A percentile compares a stretch with the other conserved stretches of the same genome.
Evolutionary conservation across 176 grass and related monocot species (phyloP).

Genomic region (Aegilops umbellulata): DNA sequence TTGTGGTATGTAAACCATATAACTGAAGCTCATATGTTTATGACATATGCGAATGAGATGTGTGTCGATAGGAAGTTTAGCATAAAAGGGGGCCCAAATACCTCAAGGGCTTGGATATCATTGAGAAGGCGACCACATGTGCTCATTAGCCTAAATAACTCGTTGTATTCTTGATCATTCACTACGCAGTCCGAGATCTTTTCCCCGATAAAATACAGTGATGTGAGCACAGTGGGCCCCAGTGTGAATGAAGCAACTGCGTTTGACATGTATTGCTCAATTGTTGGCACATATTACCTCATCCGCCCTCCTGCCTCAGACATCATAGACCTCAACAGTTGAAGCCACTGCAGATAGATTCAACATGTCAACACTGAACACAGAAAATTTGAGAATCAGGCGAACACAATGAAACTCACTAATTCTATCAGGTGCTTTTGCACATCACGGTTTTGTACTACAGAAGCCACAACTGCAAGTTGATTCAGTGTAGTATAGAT

Average conservation of each 20-base stretch:
- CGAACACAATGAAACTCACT: constrained; percentile 33
- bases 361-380: not conserved
- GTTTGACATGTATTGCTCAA: constrained; percentile 58
- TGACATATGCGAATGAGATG: not conserved
- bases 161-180: constrained; percentile 41
- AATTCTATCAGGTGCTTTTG: constrained; percentile 49
- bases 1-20: not conserved
- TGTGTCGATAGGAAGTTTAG: not conserved
- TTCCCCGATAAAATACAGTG: constrained; percentile 61
- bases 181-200: constrained; percentile 37
- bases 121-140: constrained; percentile 64
- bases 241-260: constrained; percentile 54
- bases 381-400: constrained; percentile 17
- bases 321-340: constrained; percentile 66
- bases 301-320: constrained; percentile 45
- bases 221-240: constrained; percentile 57
- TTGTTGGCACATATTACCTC: constrained; percentile 33
- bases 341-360: constrained; percentile 46
- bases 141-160: constrained; percentile 54
- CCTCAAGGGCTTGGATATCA: constrained; percentile 52
- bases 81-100: constrained; percentile 20
- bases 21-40: not conserved
- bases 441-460: constrained; percentile 48
- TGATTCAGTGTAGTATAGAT: constrained; percentile 53
- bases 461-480: constrained; percentile 49